Evolutionary conservation across 176 grass and related monocot species (phyloP).

Genomic region (Eleusine indica): DNA sequence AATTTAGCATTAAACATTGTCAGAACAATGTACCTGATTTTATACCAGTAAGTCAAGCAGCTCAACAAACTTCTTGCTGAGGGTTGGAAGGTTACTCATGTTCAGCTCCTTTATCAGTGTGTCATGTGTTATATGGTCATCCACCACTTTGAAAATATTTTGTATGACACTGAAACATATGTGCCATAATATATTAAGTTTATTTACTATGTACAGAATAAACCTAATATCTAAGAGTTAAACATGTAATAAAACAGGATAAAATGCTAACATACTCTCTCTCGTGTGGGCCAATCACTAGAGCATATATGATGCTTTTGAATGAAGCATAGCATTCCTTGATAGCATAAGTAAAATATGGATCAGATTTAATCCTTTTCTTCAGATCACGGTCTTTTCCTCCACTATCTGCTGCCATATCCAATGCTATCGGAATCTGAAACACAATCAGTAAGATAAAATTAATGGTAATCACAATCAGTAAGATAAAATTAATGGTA

Average conservation of each 20-base stretch:
- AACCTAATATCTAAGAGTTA: slow-evolving; percentile 27
- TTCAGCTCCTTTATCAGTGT: slow-evolving; percentile 59
- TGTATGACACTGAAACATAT: slow-evolving; percentile 66
- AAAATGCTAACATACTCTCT: slow-evolving; percentile 58
- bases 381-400: slow-evolving; percentile 86
- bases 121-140: slow-evolving; percentile 45
- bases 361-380: slow-evolving; percentile 73
- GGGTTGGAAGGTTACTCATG: slow-evolving; percentile 71
- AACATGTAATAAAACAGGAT: slow-evolving; percentile 4
- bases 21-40: slow-evolving; percentile 28
- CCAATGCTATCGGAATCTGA: slow-evolving; percentile 95
- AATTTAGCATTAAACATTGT: slow-evolving; percentile 18
- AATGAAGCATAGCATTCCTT: slow-evolving; percentile 94
- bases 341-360: slow-evolving; percentile 85
- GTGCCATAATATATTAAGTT: slow-evolving; percentile 13
- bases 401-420: slow-evolving; percentile 91
- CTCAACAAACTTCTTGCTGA: slow-evolving; percentile 82
- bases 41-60: slow-evolving; percentile 78
- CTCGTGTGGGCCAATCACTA: slow-evolving; percentile 64
- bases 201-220: not conserved
- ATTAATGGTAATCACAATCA: slow-evolving; percentile 28
- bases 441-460: slow-evolving; percentile 26
- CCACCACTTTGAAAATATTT: slow-evolving; percentile 68
- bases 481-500: slow-evolving; percentile 30
- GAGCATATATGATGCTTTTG: slow-evolving; percentile 73